phyloP scores from a whole-genome alignment of 495 filamentous ascomycete genomes.

The Penicillium maclennaniae region DNA sequence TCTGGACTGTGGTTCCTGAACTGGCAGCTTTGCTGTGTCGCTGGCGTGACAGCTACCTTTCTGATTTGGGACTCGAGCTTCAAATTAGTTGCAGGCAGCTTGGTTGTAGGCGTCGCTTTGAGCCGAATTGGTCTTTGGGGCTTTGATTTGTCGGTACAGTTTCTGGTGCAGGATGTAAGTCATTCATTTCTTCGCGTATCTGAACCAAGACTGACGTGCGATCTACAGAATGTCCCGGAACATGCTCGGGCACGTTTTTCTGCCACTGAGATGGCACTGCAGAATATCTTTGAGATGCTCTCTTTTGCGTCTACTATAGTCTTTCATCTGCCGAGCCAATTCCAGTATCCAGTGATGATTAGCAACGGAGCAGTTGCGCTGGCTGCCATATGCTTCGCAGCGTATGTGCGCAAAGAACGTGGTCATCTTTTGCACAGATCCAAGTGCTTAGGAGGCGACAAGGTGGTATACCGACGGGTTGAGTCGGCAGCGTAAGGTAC shows the following conservation, averaged over 20 bases:
- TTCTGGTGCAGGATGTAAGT: slow-evolving; percentile 61
- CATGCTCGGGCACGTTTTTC: slow-evolving; percentile 57
- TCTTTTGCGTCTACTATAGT: slow-evolving; percentile 59
- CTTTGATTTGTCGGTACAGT: slow-evolving; percentile 63
- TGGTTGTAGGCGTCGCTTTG: slow-evolving; percentile 50
- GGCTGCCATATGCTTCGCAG: slow-evolving; percentile 50
- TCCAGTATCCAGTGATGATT: slow-evolving; percentile 57
- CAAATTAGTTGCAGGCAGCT: slow-evolving; percentile 36
- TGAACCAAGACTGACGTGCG: not conserved
- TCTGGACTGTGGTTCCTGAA: slow-evolving; percentile 61
- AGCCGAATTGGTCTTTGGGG: slow-evolving; percentile 66
- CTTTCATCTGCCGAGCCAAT: slow-evolving; percentile 54
- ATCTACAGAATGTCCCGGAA: slow-evolving; percentile 44
- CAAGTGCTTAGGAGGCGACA: slow-evolving; percentile 27
- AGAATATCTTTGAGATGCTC: slow-evolving; percentile 63
- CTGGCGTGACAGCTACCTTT: slow-evolving; percentile 35
- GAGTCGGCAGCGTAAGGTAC: not conserved
- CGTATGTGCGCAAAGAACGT: slow-evolving; percentile 52
- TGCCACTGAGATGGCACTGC: slow-evolving; percentile 54
- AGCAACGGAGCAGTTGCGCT: slow-evolving; percentile 48
- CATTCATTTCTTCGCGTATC: not conserved
- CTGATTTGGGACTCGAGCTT: slow-evolving; percentile 33
- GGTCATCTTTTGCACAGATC: slow-evolving; percentile 60
- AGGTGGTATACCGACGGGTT: slow-evolving; percentile 9
- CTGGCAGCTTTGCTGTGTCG: slow-evolving; percentile 56